Base-by-base conservation (phyloP, 2,329 filamentous ascomycete species). In the Cucurbitaria berberidis region DNA sequence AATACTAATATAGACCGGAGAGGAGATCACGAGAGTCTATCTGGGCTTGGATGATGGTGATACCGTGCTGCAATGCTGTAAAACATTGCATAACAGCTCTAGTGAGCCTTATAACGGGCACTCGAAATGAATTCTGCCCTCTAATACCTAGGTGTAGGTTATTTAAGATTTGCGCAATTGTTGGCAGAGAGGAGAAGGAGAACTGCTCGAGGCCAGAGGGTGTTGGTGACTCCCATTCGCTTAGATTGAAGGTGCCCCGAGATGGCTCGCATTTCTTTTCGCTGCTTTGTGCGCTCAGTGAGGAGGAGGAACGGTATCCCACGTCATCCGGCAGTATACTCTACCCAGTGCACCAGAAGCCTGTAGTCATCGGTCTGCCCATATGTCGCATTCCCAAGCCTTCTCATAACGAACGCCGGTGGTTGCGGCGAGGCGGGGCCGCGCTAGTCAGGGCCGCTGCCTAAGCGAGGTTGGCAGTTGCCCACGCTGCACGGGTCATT, bases 11-110 rank as follows among this genome's bases (percentile, higher is more conserved):
- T 9, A 3, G 45, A 54, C 57, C 57, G 60, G 30, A 55, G 57
- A 5, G 55, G 53, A 2, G 10, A 64, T 24, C 2, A 53, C 5
- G 21, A 62, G 34, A 8, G 44, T 48, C 26, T 59, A 39, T 1
- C 52, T 51, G 11, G 50, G 34, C 19, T 49, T 62, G 61, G 21
- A 62, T 46, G 36, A 64, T 50, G 26, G 45, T 29, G n/a, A 62
- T 55, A 10, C 55, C 59, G 27, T 53, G 43, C 27, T 56, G 34
- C n/a, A 57, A 22, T 24, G 22, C 26, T n/a, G 26, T 39, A 0
- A 54, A 38, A 43, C 21, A 18, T 24, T 9, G 3, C 22, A 21
- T 30, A 43, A 50, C 5, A 35, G 24, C 30, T 49, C 48, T 2
- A 46, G 43, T 2, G 50, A 51, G 22, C 46, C 45, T 11, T 35